Evolutionary conservation across 345 rosid genomes (phyloP).

Genomic region (Garcia nutans): DNA sequence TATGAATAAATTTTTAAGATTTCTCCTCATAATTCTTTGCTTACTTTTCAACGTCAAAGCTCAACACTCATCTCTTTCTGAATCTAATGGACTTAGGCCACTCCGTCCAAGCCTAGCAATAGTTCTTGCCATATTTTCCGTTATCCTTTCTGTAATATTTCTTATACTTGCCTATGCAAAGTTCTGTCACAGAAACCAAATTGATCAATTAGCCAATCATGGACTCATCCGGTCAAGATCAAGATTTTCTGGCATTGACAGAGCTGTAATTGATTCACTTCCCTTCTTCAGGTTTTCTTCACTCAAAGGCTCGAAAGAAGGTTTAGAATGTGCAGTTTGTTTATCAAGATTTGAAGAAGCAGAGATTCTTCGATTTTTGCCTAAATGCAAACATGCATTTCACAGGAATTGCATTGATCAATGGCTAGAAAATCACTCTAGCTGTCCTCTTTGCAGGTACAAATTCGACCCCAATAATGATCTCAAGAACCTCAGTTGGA

Average conservation of each 20-base stretch:
- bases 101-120: conserved; percentile 21
- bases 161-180: conserved; percentile 36
- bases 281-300: conserved; percentile 48
- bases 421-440: conserved; percentile 47
- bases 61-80: conserved; percentile 1
- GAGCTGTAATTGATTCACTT: conserved; percentile 32
- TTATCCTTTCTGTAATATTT: conserved; percentile 28
- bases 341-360: conserved; percentile 43
- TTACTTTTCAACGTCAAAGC: conserved; percentile 23
- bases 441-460: conserved; percentile 53
- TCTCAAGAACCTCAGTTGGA: conserved; percentile 19
- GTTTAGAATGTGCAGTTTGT: conserved; percentile 48
- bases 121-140: conserved; percentile 30
- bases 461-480: conserved; percentile 29
- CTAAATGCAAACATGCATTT: conserved; percentile 49
- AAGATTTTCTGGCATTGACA: conserved; percentile 45
- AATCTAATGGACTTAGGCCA: conserved; percentile 9
- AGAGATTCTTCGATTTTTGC: conserved; percentile 45
- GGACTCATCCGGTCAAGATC: conserved; percentile 12
- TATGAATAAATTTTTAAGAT: conserved; percentile 20
- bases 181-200: conserved; percentile 25
- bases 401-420: conserved; percentile 45
- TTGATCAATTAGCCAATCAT: background rate
- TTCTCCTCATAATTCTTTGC: background rate
- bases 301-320: conserved; percentile 42